phyloP scores from a whole-genome alignment of 2,329 filamentous ascomycete species.

The Xylaria polymorpha region DNA sequence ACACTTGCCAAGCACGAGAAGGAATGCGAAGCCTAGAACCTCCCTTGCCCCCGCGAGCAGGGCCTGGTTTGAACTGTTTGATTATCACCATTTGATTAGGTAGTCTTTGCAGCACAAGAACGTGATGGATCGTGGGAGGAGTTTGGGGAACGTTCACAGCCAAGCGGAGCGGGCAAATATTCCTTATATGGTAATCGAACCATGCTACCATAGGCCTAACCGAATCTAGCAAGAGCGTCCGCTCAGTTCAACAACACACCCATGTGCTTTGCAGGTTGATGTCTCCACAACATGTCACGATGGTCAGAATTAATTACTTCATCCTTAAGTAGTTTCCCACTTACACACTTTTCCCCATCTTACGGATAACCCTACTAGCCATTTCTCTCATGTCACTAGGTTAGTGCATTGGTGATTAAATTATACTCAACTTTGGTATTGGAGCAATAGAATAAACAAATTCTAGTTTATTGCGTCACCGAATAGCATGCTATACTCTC shows the following conservation, averaged over 20 bases:
- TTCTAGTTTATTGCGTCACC: background rate
- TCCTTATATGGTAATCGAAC: background rate
- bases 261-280: background rate
- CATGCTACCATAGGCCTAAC: background rate
- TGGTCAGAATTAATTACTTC: slow-evolving; percentile 7
- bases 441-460: background rate
- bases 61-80: background rate
- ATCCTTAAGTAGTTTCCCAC: background rate
- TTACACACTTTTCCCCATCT: background rate
- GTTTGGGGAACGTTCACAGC: background rate
- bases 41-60: background rate
- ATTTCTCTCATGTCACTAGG: background rate
- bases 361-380: background rate
- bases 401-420: background rate
- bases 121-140: background rate
- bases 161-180: background rate
- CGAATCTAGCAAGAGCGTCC: background rate
- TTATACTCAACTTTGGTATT: background rate
- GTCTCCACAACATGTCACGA: slow-evolving; percentile 3
- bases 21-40: background rate
- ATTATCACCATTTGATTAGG: slow-evolving; percentile 1
- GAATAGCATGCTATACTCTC: background rate
- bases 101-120: background rate
- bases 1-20: slow-evolving; percentile 5
- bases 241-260: background rate